Conservation (phyloP, 2,329 filamentous ascomycete species). For the Tothia fuscella region DNA sequence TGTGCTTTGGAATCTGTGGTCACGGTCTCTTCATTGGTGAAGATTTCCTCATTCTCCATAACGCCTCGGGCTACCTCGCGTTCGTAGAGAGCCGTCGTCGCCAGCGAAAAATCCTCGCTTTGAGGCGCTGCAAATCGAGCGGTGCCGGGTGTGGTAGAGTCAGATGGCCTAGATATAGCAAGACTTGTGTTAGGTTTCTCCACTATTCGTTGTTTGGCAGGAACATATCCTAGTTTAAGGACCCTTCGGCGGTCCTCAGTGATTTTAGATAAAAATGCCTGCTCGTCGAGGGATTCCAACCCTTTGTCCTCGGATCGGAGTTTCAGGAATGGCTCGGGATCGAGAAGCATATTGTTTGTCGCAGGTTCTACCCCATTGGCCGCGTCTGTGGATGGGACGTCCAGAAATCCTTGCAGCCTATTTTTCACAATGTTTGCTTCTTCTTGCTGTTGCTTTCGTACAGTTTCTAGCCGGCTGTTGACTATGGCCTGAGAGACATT, state of each 20-base stretch:
- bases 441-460: constrained; percentile 56
- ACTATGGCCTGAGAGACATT: constrained; percentile 67
- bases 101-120: constrained; percentile 73
- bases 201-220: constrained; percentile 35
- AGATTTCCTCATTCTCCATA: constrained; percentile 90
- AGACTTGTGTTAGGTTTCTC: constrained; percentile 17
- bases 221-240: constrained; percentile 55
- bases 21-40: constrained; percentile 77
- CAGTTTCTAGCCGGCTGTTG: constrained; percentile 51
- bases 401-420: constrained; percentile 39
- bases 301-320: constrained; percentile 51
- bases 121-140: constrained; percentile 57
- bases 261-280: constrained; percentile 44
- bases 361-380: background rate
- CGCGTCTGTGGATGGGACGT: background rate
- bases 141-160: constrained; percentile 42
- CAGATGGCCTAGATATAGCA: constrained; percentile 31
- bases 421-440: constrained; percentile 42
- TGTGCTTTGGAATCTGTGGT: constrained; percentile 51
- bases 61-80: constrained; percentile 85
- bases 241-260: constrained; percentile 47
- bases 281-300: constrained; percentile 46
- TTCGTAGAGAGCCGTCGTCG: constrained; percentile 81
- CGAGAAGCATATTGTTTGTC: constrained; percentile 27
- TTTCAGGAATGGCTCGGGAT: constrained; percentile 56